Evolutionary conservation across 192 early-diverging fungal species (phyloP), one percentile per base, ranked within the genome.

Genomic region (Backusella liffmaniae): DNA sequence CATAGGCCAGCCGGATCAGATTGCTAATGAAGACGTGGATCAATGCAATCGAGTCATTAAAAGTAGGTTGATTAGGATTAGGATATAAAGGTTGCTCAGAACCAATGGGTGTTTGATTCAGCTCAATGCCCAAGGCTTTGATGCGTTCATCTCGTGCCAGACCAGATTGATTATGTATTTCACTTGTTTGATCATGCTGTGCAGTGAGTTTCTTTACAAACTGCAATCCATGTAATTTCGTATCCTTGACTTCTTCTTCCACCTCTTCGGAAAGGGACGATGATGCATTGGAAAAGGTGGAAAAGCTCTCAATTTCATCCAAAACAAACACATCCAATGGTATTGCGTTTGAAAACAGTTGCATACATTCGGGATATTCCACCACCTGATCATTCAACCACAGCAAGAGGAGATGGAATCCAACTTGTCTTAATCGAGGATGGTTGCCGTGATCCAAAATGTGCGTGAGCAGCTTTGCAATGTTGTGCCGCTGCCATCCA

Each of bases 391-490:
- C 83, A 80, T 92, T 90, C n/a, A 96, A 66, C 89, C 89, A 95
- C 10, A 89, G 78, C 21, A 95, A 85, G 4, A 96, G 76, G 18
- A 96, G 72, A 21, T 87, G 85, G 73, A 96, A 88, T 51, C 94
- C 94, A 73, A 94, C 87, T 7, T 85, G 82, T 26, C 94, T 88
- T 29, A 95, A 72, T 35, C 88, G 77, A 5, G 87, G 84, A 70
- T 96, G 92, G 76, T 95, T 96, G 15, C 86, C 82, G 49, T 86
- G 85, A 37, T 86, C 83, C 6, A 95, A 83, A 0, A 95, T 79
- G 21, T 88, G 84, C 4, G 90, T 83, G 13, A 94, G 74, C 35
- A 95, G 86, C 15, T 84, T 86, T 13, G 89, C 91, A 59, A 95
- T 89, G 72, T 86, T 80, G 53, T 77, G 72, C 16, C 86, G 76